These are phyloP conservation scores for Sinapis alba DNA, from an alignment of 441 rosid genomes.

Conservation along the genomic window DNA sequence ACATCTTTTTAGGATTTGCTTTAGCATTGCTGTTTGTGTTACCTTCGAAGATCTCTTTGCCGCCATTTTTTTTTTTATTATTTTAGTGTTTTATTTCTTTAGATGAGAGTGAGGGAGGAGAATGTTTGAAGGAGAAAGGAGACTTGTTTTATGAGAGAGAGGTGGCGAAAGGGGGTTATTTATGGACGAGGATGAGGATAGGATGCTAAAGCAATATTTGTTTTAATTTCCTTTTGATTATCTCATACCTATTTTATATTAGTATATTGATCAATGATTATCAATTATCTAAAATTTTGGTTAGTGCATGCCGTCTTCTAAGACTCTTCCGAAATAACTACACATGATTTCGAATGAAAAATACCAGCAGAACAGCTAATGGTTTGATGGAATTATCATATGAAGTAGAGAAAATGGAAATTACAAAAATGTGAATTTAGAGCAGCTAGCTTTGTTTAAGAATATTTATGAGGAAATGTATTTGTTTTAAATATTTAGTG, in stretches of 20 bases:
- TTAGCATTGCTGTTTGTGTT: slow-evolving; percentile 68
- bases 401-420: background rate
- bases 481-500: background rate
- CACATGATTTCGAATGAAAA: slow-evolving; percentile 4
- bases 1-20: slow-evolving; percentile 81
- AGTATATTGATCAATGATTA: slow-evolving; percentile 17
- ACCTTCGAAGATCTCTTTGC: slow-evolving; percentile 60
- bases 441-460: background rate
- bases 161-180: slow-evolving; percentile 33
- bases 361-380: slow-evolving; percentile 8
- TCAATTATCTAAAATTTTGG: slow-evolving; percentile 8
- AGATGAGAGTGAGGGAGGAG: slow-evolving; percentile 24
- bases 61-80: slow-evolving; percentile 51
- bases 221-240: slow-evolving; percentile 22
- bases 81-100: background rate
- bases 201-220: slow-evolving; percentile 28
- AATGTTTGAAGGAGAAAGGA: slow-evolving; percentile 14
- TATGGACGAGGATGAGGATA: slow-evolving; percentile 37
- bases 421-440: background rate
- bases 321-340: slow-evolving; percentile 32
- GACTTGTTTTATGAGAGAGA: slow-evolving; percentile 30
- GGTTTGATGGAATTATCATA: background rate
- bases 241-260: slow-evolving; percentile 6
- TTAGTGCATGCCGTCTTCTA: slow-evolving; percentile 38
- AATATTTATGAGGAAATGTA: background rate